Percentiles rank a stretch among this genome's conserved stretches.
phyloP scores from a whole-genome alignment of 2,329 filamentous ascomycete genomes.

The Purpureocillium takamizusanense region DNA sequence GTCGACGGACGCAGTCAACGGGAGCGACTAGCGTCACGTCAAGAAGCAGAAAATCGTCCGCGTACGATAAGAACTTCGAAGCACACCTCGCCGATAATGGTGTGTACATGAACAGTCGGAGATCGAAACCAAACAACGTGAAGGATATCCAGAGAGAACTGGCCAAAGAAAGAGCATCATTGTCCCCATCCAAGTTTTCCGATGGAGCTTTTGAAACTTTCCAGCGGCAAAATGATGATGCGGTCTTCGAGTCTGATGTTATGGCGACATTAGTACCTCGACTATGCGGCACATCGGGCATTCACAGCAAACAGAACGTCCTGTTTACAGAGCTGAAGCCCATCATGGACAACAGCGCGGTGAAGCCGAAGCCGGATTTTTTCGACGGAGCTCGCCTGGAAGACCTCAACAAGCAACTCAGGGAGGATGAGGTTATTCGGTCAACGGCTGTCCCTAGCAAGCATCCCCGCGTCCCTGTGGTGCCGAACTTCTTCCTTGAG shows the following conservation, averaged over 20 bases:
- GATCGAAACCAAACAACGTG: background rate
- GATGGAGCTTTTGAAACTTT: slow-evolving; percentile 20
- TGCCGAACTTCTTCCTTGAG: slow-evolving; percentile 32
- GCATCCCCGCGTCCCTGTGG: slow-evolving; percentile 12
- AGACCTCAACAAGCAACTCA: background rate
- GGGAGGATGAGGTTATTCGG: background rate
- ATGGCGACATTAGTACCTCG: slow-evolving; percentile 17
- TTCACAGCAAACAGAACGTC: slow-evolving; percentile 1
- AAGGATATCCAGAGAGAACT: background rate
- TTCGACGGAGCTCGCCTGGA: background rate
- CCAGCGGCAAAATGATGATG: slow-evolving; percentile 13
- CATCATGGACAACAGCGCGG: slow-evolving; percentile 20
- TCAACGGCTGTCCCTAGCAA: slow-evolving; percentile 1
- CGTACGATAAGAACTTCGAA: slow-evolving; percentile 1
- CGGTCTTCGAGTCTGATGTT: slow-evolving; percentile 24
- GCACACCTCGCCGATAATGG: background rate
- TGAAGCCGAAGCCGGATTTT: slow-evolving; percentile 12
- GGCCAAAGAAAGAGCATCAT: slow-evolving; percentile 11
- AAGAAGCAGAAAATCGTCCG: slow-evolving; percentile 1
- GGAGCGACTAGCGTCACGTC: background rate
- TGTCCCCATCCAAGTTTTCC: slow-evolving; percentile 25
- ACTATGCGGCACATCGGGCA: background rate
- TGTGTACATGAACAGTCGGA: background rate
- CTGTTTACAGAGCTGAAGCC: slow-evolving; percentile 17
- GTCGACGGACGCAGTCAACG: slow-evolving; percentile 2